Base-by-base conservation (phyloP, 225 moss, liverwort and hornwort genomes). In the Neckera pumila region DNA sequence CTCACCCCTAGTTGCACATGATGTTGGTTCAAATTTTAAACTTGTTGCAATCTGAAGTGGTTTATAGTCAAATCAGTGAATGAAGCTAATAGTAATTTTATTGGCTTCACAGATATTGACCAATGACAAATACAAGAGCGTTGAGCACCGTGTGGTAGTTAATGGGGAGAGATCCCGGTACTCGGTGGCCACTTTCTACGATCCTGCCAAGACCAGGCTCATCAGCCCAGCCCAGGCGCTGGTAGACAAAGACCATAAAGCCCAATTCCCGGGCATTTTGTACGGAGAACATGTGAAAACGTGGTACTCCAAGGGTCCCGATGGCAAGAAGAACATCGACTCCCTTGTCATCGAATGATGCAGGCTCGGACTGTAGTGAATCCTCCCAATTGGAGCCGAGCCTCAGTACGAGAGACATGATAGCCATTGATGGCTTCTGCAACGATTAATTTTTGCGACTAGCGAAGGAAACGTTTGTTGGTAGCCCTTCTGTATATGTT, bases 261-360 rank as follows among this genome's bases (percentile, higher is more conserved):
- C 91, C 1, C 89, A 89, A 31, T 98, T 96, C 86, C 93, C 93
- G 51, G 86, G 90, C 71, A 90, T 98, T 60, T 83, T 95, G 88
- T 98, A 93, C 54, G 93, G 91, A 64, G 97, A 98, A 26, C 96
- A 96, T 86, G 94, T 98, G 14, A 90, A 90, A 30, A 94, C 93
- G 17, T 98, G 98, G 98, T 98, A 98, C 86, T 97, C 95, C 58
- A 96, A 92, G 87, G 98, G 98, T 36, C 98, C 98, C 9, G 96
- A 95, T 67, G 98, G 98, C 71, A 98, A 98, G 94, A 95, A 95
- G 82, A 98, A 95, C 88, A 91, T 98, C 60, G 98, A 96, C 43
- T 96, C 94, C 54, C 93, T 93, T 36, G 89, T 93, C 85, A 91
- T 93, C 42, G 90, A 91, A 71, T 93, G 84, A 92, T 42, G 21